These are phyloP conservation scores for Penicillium sumatraense DNA, from an alignment of 2,329 filamentous ascomycete genomes.

Conservation along the genomic window DNA sequence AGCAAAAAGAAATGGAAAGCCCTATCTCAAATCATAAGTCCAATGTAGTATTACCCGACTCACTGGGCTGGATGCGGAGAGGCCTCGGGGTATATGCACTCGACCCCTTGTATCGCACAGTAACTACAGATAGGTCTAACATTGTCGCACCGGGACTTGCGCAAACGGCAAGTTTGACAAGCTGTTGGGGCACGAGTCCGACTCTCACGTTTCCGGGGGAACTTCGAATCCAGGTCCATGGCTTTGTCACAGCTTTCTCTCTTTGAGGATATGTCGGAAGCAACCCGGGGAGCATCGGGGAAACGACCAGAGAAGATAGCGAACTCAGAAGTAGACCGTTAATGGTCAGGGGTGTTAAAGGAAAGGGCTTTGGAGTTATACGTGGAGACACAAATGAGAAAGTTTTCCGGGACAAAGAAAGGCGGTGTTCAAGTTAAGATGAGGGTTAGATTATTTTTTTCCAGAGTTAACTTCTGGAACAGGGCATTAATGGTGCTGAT, in stretches of 20 bases:
- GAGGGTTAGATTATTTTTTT: not conserved
- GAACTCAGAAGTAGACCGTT: constrained; percentile 17
- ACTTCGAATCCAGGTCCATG: constrained; percentile 23
- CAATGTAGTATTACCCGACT: constrained; percentile 13
- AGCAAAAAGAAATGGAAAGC: not conserved
- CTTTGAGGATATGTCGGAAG: constrained; percentile 5
- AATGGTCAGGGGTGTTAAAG: constrained; percentile 11
- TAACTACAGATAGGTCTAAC: constrained; percentile 29
- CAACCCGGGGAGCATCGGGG: constrained; percentile 25
- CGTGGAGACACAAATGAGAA: not conserved
- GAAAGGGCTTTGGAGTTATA: constrained; percentile 2
- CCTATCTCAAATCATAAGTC: not conserved
- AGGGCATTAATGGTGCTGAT: constrained; percentile 13
- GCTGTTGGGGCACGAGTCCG: constrained; percentile 31
- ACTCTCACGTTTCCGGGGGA: constrained; percentile 26
- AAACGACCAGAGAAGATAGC: constrained; percentile 12
- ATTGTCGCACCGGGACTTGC: constrained; percentile 33
- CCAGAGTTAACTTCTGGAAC: constrained; percentile 8
- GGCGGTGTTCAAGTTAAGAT: constrained; percentile 6
- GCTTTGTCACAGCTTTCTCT: constrained; percentile 1
- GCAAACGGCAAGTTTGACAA: constrained; percentile 30
- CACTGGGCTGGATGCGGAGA: constrained; percentile 25
- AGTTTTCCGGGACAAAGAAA: constrained; percentile 23
- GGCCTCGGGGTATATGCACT: constrained; percentile 29
- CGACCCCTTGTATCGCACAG: constrained; percentile 24